A percentile compares a stretch with the other conserved stretches of the same genome.
Evolutionary conservation across 805 yeast genomes (phyloP).

Genomic region (Schwanniomyces vanrijiae): DNA sequence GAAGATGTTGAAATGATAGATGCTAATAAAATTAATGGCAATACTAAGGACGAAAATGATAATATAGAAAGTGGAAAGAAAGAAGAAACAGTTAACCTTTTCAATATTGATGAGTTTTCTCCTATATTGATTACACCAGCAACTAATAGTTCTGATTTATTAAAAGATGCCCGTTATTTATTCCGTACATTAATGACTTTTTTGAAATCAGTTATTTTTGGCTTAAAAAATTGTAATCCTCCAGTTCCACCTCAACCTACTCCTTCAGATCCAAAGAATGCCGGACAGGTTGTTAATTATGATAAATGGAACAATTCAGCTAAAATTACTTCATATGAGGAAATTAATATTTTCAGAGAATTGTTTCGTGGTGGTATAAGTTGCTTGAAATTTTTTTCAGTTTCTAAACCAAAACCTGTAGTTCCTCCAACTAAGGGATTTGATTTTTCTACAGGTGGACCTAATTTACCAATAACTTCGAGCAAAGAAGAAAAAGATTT

Average conservation of each 20-base stretch:
- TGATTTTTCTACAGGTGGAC: conserved; percentile 70
- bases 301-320: conserved; percentile 83
- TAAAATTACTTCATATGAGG: conserved; percentile 79
- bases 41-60: conserved; percentile 10
- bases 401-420: conserved; percentile 48
- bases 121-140: conserved; percentile 63
- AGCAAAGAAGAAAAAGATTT: conserved; percentile 92
- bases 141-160: conserved; percentile 56
- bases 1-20: conserved; percentile 28
- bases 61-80: conserved; percentile 10
- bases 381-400: conserved; percentile 75
- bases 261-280: conserved; percentile 44
- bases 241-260: conserved; percentile 52
- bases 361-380: conserved; percentile 82
- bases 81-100: conserved; percentile 22
- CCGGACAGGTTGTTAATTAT: conserved; percentile 39
- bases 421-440: conserved; percentile 32
- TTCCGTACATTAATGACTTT: conserved; percentile 89
- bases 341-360: conserved; percentile 70
- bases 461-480: conserved; percentile 80
- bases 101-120: conserved; percentile 36
- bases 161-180: conserved; percentile 84
- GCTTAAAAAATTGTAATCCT: conserved; percentile 86
- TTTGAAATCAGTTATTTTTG: conserved; percentile 84
- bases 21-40: conserved; percentile 8